Base-by-base conservation (phyloP, 2,329 filamentous ascomycete species). In the Trichoderma gracile region DNA sequence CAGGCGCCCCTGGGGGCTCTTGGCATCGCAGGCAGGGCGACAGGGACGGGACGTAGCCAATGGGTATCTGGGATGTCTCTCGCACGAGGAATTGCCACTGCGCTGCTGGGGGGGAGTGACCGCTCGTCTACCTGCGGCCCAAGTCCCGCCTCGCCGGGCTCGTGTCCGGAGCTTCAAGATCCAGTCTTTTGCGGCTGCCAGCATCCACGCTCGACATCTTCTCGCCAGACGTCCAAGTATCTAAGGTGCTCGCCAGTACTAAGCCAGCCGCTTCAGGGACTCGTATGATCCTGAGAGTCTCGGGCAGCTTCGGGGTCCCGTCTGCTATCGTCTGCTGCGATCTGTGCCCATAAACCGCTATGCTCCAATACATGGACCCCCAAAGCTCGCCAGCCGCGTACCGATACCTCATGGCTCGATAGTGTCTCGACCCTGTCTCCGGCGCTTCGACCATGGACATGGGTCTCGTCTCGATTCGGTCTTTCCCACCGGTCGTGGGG, bases 371-470 rank as follows among this genome's bases (percentile, higher is more conserved):
- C 49, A 12, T 3, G 25, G 49, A 5, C 27, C 9, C 25, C 30
- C 10, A 1, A 38, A 30, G 33, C 25, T 30, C 46, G 23, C 45
- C 30, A 46, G 49, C 49, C 27, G 9, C 30, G 58, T 42, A 53
- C n/a, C 3, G 5, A 27, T 47, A 47, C 58, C 17, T 42, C 30
- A 38, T 38, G 47, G 53, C 49, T 61, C 49, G 58, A 54, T 23
- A 53, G 43, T 61, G 58, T 47, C 58, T 61, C 49, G 25, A 61
- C 46, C 49, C 42, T 53, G 38, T 46, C 52, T 38, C 47, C 58
- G 58, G 58, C 58, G 58, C 58, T 46, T 61, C 58, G 54, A 12
- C 43, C n/a, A 61, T 61, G 58, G 58, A 49, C n/a, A 61, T 61
- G 58, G 58, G 58, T 33, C 53, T 42, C 23, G 46, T 49, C 43